Conservation (phyloP, 192 early-diverging fungal genomes). For the Jimgerdemannia flammicorona region DNA sequence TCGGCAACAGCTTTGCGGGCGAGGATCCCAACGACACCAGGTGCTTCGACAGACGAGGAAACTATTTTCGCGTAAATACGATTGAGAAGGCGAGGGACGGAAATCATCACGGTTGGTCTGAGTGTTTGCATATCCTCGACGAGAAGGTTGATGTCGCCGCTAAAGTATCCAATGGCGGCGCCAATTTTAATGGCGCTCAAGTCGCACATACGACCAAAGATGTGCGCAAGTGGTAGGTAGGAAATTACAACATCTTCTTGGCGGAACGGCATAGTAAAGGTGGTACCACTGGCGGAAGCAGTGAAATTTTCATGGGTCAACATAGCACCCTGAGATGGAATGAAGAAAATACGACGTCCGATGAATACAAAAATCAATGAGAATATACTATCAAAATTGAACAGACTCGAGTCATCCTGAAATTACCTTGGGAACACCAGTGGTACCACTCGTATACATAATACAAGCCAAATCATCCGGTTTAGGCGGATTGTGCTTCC, state of each 20-base stretch:
- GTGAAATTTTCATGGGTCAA: constrained; percentile 73
- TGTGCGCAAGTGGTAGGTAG: constrained; percentile 87
- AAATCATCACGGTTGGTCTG: constrained; percentile 79
- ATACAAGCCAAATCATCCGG: constrained; percentile 65
- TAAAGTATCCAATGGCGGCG: constrained; percentile 73
- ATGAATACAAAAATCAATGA: no score
- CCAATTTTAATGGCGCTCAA: constrained; percentile 50
- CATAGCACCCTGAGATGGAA: constrained; percentile 49
- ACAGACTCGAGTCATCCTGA: not conserved
- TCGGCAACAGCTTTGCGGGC: constrained; percentile 53
- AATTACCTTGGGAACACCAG: constrained; percentile 69
- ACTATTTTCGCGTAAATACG: constrained; percentile 82
- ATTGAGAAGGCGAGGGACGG: constrained; percentile 86
- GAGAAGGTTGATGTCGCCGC: constrained; percentile 65
- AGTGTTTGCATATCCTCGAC: constrained; percentile 79
- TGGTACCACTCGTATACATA: constrained; percentile 87
- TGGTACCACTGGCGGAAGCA: constrained; percentile 35
- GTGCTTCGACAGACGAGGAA: constrained; percentile 51
- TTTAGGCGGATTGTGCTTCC: constrained; percentile 52
- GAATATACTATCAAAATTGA: no score
- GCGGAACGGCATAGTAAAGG: constrained; percentile 5
- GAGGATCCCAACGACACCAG: constrained; percentile 57
- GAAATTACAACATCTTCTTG: constrained; percentile 38
- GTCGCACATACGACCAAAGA: constrained; percentile 72
- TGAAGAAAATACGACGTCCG: no score